Evolutionary conservation across 495 filamentous ascomycete genomes (phyloP), one percentile per base, ranked within the genome.

Genomic region (Hypoxylon perforatum): DNA sequence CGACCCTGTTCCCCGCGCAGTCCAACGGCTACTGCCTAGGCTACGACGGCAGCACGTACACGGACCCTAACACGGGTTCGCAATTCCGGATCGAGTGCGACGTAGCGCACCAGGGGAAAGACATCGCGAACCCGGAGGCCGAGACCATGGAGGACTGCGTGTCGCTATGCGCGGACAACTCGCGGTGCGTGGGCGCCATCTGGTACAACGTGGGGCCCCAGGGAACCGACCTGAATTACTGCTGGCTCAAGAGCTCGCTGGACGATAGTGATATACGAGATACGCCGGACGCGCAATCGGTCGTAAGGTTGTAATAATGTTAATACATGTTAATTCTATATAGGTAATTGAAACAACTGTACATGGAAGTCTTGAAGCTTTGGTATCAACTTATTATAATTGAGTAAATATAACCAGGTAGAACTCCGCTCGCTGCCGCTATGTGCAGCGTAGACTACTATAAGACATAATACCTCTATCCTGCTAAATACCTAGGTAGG

Each of bases 151-250:
- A 68, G 38, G 59, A 48, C 9, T 68, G 69, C 25, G 36, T 71
- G 18, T 51, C 63, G 15, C 6, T 71, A 38, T 71, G 68, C 15
- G 51, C 68, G 5, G 42, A 47, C 8, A 58, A 63, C 23, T 33
- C 21, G 4, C 15, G 9, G 6, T 72, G 70, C 52, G 47, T 41
- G 19, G 70, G 67, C 8, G 70, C 52, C 9, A 55, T 73, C n/a
- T 73, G 63, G 62, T 73, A 63, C 36, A 61, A 65, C 23, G 66
- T 61, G 3, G 70, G 70, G 0, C 70, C 70, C 42, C 70, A 73
- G 30, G 70, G 70, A 2, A 73, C 70, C 8, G 62, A 70, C 53
- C 66, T 70, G 6, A 70, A 73, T 44, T 73, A 73, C 36, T 73
- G 70, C 38, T 73, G 67, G 66, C 47, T 73, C 21, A 73, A 73